These are phyloP conservation scores for Microbotryum intermedium DNA, from an alignment of 1,284 basidiomycete genomes.

Conservation along the genomic window DNA sequence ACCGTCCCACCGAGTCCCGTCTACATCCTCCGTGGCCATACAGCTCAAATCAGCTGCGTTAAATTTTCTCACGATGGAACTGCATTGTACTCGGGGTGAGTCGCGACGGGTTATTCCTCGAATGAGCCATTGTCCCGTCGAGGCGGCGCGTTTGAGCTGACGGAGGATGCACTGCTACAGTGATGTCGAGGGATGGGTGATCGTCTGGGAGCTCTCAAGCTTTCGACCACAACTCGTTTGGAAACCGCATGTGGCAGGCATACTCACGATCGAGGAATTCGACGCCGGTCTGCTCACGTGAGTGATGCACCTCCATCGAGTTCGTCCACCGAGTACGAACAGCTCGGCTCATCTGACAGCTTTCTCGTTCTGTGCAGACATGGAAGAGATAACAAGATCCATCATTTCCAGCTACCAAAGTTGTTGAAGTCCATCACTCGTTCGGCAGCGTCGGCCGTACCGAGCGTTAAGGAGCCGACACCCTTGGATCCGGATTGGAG, in stretches of 20 bases:
- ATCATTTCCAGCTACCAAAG: constrained; percentile 9
- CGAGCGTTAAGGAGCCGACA: neutral
- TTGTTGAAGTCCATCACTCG: neutral
- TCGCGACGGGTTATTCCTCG: neutral
- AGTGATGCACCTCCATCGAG: neutral
- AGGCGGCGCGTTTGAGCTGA: neutral
- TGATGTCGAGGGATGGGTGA: constrained; percentile 28
- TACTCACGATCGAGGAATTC: constrained; percentile 20
- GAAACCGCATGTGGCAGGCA: constrained; percentile 26
- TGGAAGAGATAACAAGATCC: constrained; percentile 29
- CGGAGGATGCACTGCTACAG: constrained; percentile 2
- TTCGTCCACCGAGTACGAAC: no score
- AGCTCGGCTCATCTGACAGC: neutral
- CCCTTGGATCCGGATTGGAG: constrained; percentile 6
- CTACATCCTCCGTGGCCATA: constrained; percentile 29
- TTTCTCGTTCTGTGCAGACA: constrained; percentile 17
- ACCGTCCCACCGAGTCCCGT: constrained; percentile 4
- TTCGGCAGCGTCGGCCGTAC: neutral
- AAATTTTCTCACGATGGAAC: constrained; percentile 6
- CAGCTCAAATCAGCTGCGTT: constrained; percentile 20
- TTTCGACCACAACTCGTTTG: constrained; percentile 20
- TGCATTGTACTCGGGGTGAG: constrained; percentile 21
- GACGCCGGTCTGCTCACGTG: constrained; percentile 24
- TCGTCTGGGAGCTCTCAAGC: constrained; percentile 25
- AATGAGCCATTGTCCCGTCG: neutral